A percentile compares a stretch with the other conserved stretches of the same genome.
Conservation (phyloP, 306 rosid species). For the Lathyrus oleraceus region DNA sequence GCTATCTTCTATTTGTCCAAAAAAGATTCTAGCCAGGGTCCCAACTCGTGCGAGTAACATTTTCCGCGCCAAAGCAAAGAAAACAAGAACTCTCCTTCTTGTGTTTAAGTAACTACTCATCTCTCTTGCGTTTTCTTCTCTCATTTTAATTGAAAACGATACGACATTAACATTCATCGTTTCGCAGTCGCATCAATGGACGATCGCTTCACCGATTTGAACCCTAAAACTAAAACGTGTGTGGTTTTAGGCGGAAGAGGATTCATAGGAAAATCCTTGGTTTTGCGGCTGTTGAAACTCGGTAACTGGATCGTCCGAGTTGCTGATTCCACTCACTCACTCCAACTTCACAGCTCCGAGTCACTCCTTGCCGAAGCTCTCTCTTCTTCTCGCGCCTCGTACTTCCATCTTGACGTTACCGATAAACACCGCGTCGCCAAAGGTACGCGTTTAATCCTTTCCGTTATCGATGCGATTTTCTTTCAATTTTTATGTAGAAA, state of each 20-base stretch:
- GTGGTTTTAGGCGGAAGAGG: slow-evolving; percentile 82
- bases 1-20: slow-evolving; percentile 21
- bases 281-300: slow-evolving; percentile 54
- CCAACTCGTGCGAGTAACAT: slow-evolving; percentile 32
- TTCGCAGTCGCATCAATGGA: slow-evolving; percentile 49
- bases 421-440: slow-evolving; percentile 49
- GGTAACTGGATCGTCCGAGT: slow-evolving; percentile 78
- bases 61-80: slow-evolving; percentile 43
- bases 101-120: not conserved
- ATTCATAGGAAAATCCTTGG: slow-evolving; percentile 75
- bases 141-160: not conserved
- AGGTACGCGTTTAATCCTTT: slow-evolving; percentile 39
- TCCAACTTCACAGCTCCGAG: slow-evolving; percentile 54
- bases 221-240: slow-evolving; percentile 65
- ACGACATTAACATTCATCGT: slow-evolving; percentile 26
- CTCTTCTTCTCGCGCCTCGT: slow-evolving; percentile 71
- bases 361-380: slow-evolving; percentile 58
- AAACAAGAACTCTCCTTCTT: not conserved
- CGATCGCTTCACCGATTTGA: slow-evolving; percentile 57
- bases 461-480: not conserved
- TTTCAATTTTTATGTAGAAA: not conserved
- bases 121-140: not conserved
- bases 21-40: slow-evolving; percentile 36
- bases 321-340: slow-evolving; percentile 69
- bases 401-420: slow-evolving; percentile 58